Conservation (phyloP, 768 basidiomycete species). For the Solioccasus polychromus region DNA sequence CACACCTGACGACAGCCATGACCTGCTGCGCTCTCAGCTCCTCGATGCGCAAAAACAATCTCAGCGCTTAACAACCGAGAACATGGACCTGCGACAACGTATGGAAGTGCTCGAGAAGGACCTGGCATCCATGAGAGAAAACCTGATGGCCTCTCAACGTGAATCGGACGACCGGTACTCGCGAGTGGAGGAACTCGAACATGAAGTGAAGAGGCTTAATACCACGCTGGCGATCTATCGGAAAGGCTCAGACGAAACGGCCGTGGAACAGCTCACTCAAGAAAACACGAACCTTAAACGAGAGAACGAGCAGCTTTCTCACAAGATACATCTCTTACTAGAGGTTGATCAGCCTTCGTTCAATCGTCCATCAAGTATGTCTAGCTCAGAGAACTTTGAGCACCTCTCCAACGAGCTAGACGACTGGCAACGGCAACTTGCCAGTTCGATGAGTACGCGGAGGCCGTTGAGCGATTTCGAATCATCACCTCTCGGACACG, state of each 20-base stretch:
- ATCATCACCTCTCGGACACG: constrained; percentile 48
- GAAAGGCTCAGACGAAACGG: constrained; percentile 71
- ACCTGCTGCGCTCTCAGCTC: constrained; percentile 67
- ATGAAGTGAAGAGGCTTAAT: constrained; percentile 74
- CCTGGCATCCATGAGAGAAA: constrained; percentile 66
- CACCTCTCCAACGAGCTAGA: constrained; percentile 79
- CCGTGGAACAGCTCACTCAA: constrained; percentile 76
- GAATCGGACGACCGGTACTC: constrained; percentile 76
- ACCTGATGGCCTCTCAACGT: constrained; percentile 66
- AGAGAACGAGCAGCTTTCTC: constrained; percentile 87
- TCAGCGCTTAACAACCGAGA: constrained; percentile 68
- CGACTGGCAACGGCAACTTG: constrained; percentile 82
- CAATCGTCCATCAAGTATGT: constrained; percentile 66
- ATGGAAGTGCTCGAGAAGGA: constrained; percentile 75
- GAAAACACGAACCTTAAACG: constrained; percentile 78
- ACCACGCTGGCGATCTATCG: constrained; percentile 72
- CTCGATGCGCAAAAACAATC: constrained; percentile 74
- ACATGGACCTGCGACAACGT: constrained; percentile 71
- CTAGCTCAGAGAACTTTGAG: constrained; percentile 84
- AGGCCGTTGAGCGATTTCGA: constrained; percentile 74
- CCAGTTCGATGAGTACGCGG: constrained; percentile 73
- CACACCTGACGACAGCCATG: constrained; percentile 74
- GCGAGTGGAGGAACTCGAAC: constrained; percentile 76
- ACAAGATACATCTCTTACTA: constrained; percentile 85
- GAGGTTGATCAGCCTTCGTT: constrained; percentile 82